These are phyloP conservation scores for Pseudopyricularia cyperi DNA, from an alignment of 2,329 filamentous ascomycete species.

Conservation along the genomic window DNA sequence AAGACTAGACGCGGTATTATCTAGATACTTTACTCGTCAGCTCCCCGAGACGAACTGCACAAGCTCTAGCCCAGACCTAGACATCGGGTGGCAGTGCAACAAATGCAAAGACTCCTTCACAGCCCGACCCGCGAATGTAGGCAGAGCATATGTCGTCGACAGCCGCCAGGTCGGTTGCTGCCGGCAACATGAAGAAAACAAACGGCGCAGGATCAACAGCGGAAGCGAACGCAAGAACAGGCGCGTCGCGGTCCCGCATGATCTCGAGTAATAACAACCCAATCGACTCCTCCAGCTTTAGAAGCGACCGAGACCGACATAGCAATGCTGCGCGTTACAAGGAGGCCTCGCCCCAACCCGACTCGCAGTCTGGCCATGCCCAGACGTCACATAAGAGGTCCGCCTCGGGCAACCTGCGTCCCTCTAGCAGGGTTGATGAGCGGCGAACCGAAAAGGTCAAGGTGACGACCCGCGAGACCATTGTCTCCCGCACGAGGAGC, in stretches of 20 bases:
- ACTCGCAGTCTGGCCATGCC: slow-evolving; percentile 12
- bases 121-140: slow-evolving; percentile 16
- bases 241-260: slow-evolving; percentile 17
- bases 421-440: slow-evolving; percentile 36
- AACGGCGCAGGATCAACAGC: slow-evolving; percentile 20
- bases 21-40: too few species aligned
- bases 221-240: slow-evolving; percentile 1
- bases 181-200: slow-evolving; percentile 24
- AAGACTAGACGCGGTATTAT: too few species aligned
- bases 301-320: slow-evolving; percentile 16
- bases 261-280: slow-evolving; percentile 8
- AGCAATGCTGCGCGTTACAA: slow-evolving; percentile 6
- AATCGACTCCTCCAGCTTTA: slow-evolving; percentile 4
- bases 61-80: not conserved
- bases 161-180: slow-evolving; percentile 21
- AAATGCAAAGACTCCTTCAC: slow-evolving; percentile 1
- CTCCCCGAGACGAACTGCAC: not conserved
- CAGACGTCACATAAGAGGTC: slow-evolving; percentile 41
- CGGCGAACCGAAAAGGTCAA: slow-evolving; percentile 40
- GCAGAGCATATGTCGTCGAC: slow-evolving; percentile 26
- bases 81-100: not conserved
- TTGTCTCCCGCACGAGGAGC: slow-evolving; percentile 46
- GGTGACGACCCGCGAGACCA: slow-evolving; percentile 48
- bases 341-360: slow-evolving; percentile 17
- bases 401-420: slow-evolving; percentile 42